These are phyloP conservation scores for Acanthamoeba lenticulata DNA, from an alignment of 208 protist species.

Conservation along the genomic window DNA sequence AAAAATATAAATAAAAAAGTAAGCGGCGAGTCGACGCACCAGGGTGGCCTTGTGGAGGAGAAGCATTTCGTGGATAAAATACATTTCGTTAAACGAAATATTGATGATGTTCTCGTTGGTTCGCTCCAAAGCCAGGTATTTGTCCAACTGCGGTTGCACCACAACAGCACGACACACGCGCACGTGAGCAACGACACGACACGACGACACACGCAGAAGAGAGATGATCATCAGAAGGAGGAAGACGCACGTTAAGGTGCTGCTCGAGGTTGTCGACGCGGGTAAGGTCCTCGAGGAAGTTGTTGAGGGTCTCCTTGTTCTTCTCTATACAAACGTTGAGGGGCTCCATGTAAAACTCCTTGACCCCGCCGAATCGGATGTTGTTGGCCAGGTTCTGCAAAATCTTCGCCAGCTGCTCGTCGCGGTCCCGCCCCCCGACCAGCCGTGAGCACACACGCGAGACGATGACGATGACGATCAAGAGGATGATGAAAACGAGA, in stretches of 20 bases:
- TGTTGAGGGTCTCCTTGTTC: conserved; percentile 68
- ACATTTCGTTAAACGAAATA: conserved; percentile 87
- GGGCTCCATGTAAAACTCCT: conserved; percentile 82
- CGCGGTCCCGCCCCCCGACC: no score
- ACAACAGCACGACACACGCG: not conserved
- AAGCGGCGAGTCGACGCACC: not conserved
- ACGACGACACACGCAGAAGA: not conserved
- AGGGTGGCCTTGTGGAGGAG: conserved; percentile 70
- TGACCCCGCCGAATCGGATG: conserved; percentile 76
- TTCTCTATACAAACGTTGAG: conserved; percentile 77
- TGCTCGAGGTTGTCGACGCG: conserved; percentile 81
- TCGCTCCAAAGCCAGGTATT: conserved; percentile 71
- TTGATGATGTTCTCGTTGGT: conserved; percentile 71
- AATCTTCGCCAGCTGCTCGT: conserved; percentile 79
- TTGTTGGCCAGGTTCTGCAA: conserved; percentile 84
- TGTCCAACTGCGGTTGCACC: conserved; percentile 66
- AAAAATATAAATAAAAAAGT: not conserved
- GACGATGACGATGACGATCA: not conserved
- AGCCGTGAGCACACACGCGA: not conserved
- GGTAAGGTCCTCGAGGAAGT: conserved; percentile 79
- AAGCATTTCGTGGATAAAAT: conserved; percentile 82
- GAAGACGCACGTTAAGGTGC: conserved; percentile 68
- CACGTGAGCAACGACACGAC: not conserved
- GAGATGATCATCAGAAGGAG: not conserved
- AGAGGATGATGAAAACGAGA: not conserved